Evolutionary conservation across 208 protist species (phyloP).

Genomic region (Leishmania braziliensis): DNA sequence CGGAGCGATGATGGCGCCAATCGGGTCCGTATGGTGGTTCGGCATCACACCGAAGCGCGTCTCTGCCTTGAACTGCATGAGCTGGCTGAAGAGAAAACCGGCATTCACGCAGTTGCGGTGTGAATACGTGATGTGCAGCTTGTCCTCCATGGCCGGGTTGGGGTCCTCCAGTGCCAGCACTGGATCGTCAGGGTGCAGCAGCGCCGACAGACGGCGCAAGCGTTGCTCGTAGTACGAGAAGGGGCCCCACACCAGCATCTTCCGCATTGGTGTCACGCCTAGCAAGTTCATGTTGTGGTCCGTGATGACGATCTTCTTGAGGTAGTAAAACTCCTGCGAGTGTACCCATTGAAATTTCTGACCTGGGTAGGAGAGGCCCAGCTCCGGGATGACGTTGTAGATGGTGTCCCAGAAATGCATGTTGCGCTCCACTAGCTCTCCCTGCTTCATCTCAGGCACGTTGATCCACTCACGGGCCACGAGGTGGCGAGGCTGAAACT

Average conservation of each 20-base stretch:
- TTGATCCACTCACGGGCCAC: constrained; percentile 89
- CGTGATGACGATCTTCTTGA: constrained; percentile 93
- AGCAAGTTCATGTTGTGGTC: constrained; percentile 94
- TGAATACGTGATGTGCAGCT: constrained; percentile 86
- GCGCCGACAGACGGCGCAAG: constrained; percentile 82
- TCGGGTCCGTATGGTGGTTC: constrained; percentile 85
- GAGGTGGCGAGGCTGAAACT: constrained; percentile 90
- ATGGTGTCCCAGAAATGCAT: constrained; percentile 94
- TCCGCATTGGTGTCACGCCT: constrained; percentile 87
- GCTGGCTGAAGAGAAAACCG: constrained; percentile 84
- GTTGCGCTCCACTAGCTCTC: constrained; percentile 88
- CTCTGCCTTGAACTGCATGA: constrained; percentile 84
- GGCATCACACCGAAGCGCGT: constrained; percentile 91
- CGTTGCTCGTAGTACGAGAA: constrained; percentile 94
- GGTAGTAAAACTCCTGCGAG: constrained; percentile 93
- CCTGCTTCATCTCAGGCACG: constrained; percentile 84
- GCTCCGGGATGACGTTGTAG: constrained; percentile 92
- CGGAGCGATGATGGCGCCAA: constrained; percentile 87
- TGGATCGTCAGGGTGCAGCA: constrained; percentile 91
- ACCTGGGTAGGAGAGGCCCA: constrained; percentile 91
- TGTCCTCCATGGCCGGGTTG: constrained; percentile 82
- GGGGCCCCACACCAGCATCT: constrained; percentile 90
- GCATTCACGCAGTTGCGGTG: constrained; percentile 91
- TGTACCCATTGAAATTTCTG: constrained; percentile 93
- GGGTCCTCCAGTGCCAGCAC: constrained; percentile 88